Evolutionary conservation across 306 rosid genomes (phyloP).

Genomic region (Prunus mume): DNA sequence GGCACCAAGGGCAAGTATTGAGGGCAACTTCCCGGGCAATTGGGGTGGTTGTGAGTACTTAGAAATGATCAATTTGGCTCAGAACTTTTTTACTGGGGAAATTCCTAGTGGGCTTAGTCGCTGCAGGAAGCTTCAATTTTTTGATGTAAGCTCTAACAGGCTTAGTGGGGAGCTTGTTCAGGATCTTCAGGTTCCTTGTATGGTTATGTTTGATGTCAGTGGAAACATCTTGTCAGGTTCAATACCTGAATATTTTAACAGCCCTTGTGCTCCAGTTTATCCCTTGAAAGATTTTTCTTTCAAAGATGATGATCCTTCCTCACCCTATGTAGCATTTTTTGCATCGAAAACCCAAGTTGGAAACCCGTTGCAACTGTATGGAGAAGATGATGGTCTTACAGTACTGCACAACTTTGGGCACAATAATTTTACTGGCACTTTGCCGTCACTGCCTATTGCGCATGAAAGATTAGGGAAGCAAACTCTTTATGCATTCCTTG

Average conservation of each 20-base stretch:
- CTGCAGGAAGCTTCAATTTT: slow-evolving; percentile 68
- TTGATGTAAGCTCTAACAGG: slow-evolving; percentile 63
- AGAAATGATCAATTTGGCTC: slow-evolving; percentile 80
- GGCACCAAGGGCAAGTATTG: slow-evolving; percentile 80
- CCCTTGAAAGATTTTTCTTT: slow-evolving; percentile 28
- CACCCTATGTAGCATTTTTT: slow-evolving; percentile 53
- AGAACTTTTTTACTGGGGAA: slow-evolving; percentile 60
- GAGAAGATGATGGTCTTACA: slow-evolving; percentile 29
- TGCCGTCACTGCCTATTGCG: slow-evolving; percentile 61
- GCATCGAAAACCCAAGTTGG: slow-evolving; percentile 35
- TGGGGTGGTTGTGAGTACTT: slow-evolving; percentile 72
- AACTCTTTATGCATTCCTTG: slow-evolving; percentile 48
- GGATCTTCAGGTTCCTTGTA: slow-evolving; percentile 64
- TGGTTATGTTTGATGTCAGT: slow-evolving; percentile 79
- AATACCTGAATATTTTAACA: slow-evolving; percentile 46
- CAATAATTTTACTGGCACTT: slow-evolving; percentile 50
- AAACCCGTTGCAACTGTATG: slow-evolving; percentile 21
- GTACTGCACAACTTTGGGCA: slow-evolving; percentile 67
- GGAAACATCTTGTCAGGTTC: slow-evolving; percentile 58
- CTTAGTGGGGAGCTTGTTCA: slow-evolving; percentile 58
- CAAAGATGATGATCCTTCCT: slow-evolving; percentile 14
- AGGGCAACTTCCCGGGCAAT: slow-evolving; percentile 47
- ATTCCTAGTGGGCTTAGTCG: slow-evolving; percentile 44
- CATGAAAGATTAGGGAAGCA: slow-evolving; percentile 46
- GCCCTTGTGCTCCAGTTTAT: slow-evolving; percentile 34